phyloP scores from a whole-genome alignment of 768 basidiomycete species.

The Tephrocybe sp. region DNA sequence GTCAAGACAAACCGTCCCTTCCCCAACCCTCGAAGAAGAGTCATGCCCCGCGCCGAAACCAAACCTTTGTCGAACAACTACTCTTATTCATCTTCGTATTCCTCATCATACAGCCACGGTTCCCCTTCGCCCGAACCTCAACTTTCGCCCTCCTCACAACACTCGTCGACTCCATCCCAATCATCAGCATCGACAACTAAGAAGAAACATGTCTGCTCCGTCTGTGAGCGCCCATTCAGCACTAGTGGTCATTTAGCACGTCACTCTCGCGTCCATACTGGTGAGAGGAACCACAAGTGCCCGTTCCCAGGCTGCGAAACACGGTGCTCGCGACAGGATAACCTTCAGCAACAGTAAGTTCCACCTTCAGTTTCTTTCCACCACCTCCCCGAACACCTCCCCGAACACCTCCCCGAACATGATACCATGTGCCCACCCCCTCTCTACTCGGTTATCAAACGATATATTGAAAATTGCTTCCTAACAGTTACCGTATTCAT shows the following conservation, averaged over 20 bases:
- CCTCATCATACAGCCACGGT: constrained; percentile 24
- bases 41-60: constrained; percentile 39
- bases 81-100: constrained; percentile 28
- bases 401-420: not conserved
- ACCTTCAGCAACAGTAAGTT: constrained; percentile 66
- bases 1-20: constrained; percentile 18
- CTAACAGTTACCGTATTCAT: constrained; percentile 74
- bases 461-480: constrained; percentile 1
- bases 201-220: constrained; percentile 65
- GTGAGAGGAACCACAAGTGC: constrained; percentile 89
- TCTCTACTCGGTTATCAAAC: too few relatives aligned
- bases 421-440: not conserved
- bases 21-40: constrained; percentile 21
- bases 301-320: constrained; percentile 96
- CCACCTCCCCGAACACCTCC: not conserved
- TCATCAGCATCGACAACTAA: constrained; percentile 25
- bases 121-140: constrained; percentile 22
- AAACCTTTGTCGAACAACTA: constrained; percentile 25
- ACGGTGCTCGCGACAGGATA: constrained; percentile 87
- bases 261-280: constrained; percentile 88
- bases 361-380: not conserved
- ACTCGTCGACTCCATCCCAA: constrained; percentile 17
- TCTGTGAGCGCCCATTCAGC: constrained; percentile 79
- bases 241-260: constrained; percentile 89
- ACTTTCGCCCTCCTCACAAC: constrained; percentile 26